A percentile compares a stretch with the other conserved stretches of the same genome.
Conservation (phyloP, 768 basidiomycete genomes). For the Mycena sanguinolenta region DNA sequence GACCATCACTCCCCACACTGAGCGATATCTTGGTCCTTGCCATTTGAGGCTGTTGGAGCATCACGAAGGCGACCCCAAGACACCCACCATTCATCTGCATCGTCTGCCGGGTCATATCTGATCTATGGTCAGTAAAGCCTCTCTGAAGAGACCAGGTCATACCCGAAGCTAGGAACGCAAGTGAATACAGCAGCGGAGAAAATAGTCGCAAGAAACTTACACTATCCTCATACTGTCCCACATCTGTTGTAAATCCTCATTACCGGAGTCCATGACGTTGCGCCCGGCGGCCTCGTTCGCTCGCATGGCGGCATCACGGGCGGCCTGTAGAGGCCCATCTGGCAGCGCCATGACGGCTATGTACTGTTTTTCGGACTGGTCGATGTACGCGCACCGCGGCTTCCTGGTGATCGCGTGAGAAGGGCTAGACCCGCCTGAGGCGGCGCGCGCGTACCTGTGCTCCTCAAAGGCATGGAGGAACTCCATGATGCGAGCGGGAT, state of each 20-base stretch:
- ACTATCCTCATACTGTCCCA: conserved; percentile 34
- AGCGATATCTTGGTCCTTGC: not conserved
- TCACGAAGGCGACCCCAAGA: conserved; percentile 30
- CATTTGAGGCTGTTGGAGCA: conserved; percentile 8
- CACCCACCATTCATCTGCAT: conserved; percentile 34
- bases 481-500: conserved; percentile 21
- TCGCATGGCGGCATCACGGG: conserved; percentile 26
- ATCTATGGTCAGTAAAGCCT: too few species aligned
- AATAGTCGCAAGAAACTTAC: not conserved
- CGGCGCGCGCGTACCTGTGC: conserved; percentile 4
- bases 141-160: too few species aligned
- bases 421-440: too few species aligned
- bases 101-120: conserved; percentile 33
- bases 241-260: conserved; percentile 20
- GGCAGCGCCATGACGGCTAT: conserved; percentile 26
- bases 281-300: conserved; percentile 31
- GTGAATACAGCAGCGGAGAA: not conserved
- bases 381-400: conserved; percentile 26
- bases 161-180: conserved; percentile 16
- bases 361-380: conserved; percentile 19
- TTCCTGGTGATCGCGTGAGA: conserved; percentile 1
- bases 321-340: conserved; percentile 16
- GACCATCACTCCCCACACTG: not conserved
- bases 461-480: conserved; percentile 29
- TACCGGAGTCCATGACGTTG: conserved; percentile 29